Conservation (phyloP, 2,329 filamentous ascomycete genomes). For the Ceratocystis destructans region DNA sequence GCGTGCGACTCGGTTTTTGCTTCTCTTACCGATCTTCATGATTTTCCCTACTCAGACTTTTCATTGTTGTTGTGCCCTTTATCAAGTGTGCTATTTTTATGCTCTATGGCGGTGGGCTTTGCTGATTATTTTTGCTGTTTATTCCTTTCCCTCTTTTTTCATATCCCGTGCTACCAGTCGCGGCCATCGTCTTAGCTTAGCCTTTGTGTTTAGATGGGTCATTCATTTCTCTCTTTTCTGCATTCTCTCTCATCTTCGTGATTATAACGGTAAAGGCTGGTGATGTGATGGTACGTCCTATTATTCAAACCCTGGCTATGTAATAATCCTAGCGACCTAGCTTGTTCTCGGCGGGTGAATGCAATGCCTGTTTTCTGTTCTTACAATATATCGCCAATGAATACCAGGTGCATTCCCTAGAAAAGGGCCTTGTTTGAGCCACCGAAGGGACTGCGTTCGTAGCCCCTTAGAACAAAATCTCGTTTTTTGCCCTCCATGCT, state of each 20-base stretch:
- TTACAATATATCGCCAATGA: neutral
- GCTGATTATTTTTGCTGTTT: slow-evolving; percentile 5
- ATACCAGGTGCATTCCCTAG: neutral
- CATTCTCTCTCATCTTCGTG: neutral
- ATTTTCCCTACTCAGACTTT: neutral
- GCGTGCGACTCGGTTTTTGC: neutral
- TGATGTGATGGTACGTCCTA: neutral
- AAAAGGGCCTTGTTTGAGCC: neutral
- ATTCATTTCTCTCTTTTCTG: neutral
- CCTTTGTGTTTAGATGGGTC: slow-evolving; percentile 2
- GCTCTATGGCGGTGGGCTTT: neutral
- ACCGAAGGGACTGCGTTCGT: neutral
- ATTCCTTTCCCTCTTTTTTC: slow-evolving; percentile 4
- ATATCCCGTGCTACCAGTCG: neutral
- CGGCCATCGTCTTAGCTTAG: slow-evolving; percentile 1
- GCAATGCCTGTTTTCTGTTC: neutral
- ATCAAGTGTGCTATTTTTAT: slow-evolving; percentile 1
- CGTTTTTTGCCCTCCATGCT: neutral
- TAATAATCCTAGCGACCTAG: neutral
- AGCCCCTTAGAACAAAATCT: neutral
- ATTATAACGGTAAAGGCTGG: neutral
- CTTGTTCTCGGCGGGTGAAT: neutral
- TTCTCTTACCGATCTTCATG: neutral
- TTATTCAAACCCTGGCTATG: neutral
- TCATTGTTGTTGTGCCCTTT: neutral